A percentile compares a stretch with the other conserved stretches of the same genome.
Evolutionary conservation across 805 yeast species (phyloP).

Genomic region (Starmerella etchellsii): DNA sequence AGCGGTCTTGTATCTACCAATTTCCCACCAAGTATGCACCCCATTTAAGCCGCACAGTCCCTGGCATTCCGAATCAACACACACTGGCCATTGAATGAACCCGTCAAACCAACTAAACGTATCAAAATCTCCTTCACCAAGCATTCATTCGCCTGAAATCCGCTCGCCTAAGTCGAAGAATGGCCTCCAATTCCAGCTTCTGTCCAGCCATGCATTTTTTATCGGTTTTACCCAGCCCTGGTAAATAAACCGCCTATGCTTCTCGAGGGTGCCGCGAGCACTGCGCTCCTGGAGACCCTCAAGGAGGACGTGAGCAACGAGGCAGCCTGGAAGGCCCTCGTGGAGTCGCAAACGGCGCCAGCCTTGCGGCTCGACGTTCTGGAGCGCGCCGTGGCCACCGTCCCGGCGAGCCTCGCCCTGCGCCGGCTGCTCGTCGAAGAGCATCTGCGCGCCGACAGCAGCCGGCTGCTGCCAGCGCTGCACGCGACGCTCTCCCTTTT

Average conservation of each 20-base stretch:
- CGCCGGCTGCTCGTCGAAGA: slow-evolving; percentile 2
- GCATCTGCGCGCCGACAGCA: not conserved
- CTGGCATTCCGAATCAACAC: too few species aligned
- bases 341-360: slow-evolving; percentile 4
- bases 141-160: too few species aligned
- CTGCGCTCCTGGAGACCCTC: slow-evolving; percentile 3
- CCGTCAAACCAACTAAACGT: too few species aligned
- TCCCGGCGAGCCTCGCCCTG: slow-evolving; percentile 4
- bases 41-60: too few species aligned
- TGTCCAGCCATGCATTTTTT: too few species aligned
- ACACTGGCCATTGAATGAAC: too few species aligned
- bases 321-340: slow-evolving; percentile 7
- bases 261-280: slow-evolving; percentile 3
- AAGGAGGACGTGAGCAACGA: slow-evolving; percentile 3
- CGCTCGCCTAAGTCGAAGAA: too few species aligned
- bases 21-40: too few species aligned
- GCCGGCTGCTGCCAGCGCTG: not conserved
- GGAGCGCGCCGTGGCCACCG: slow-evolving; percentile 11
- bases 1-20: too few species aligned
- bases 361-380: slow-evolving; percentile 4
- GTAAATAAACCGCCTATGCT: slow-evolving; percentile 2
- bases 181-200: too few species aligned
- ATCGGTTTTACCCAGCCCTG: too few species aligned
- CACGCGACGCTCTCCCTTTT: slow-evolving; percentile 10
- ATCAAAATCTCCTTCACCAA: too few species aligned